A percentile compares a stretch with the other conserved stretches of the same genome.
phyloP scores from a whole-genome alignment of 2,329 filamentous ascomycete species.

The Sordariomycetes sp. region DNA sequence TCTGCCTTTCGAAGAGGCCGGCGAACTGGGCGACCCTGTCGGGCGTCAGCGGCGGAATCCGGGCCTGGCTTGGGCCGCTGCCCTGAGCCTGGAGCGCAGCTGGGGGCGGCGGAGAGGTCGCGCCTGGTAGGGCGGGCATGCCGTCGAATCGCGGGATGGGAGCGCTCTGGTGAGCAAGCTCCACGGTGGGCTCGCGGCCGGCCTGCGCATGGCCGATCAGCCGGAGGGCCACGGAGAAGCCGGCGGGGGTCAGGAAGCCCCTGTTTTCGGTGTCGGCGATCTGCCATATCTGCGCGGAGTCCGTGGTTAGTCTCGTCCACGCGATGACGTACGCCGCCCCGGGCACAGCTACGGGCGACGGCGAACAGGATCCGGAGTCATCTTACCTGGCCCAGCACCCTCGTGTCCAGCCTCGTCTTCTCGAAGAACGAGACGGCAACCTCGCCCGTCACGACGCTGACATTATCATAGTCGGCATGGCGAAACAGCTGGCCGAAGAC shows the following conservation, averaged over 20 bases:
- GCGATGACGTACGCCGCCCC: neutral
- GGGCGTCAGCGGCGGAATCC: constrained; percentile 78
- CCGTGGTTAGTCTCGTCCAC: neutral
- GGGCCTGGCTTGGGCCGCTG: constrained; percentile 58
- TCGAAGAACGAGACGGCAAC: constrained; percentile 97
- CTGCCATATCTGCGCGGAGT: constrained; percentile 75
- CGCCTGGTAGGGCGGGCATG: constrained; percentile 32
- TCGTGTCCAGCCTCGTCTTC: constrained; percentile 80
- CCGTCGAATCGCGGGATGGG: constrained; percentile 92
- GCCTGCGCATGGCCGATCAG: constrained; percentile 94
- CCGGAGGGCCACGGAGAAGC: constrained; percentile 85
- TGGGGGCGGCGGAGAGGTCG: constrained; percentile 20
- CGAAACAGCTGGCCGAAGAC: constrained; percentile 88
- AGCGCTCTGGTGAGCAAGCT: constrained; percentile 74
- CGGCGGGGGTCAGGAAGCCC: constrained; percentile 81
- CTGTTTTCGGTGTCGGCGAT: constrained; percentile 96
- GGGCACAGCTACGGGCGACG: neutral
- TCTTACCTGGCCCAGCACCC: constrained; percentile 76
- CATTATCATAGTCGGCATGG: constrained; percentile 81
- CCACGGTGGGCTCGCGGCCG: constrained; percentile 67
- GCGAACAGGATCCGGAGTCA: neutral
- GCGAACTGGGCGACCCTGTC: constrained; percentile 88
- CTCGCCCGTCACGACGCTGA: constrained; percentile 92
- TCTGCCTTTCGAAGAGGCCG: constrained; percentile 82
- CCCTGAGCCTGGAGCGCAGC: constrained; percentile 44